Percentiles rank a stretch among this genome's conserved stretches.
Conservation (phyloP, 345 rosid genomes). For the Lepidium didymum region DNA sequence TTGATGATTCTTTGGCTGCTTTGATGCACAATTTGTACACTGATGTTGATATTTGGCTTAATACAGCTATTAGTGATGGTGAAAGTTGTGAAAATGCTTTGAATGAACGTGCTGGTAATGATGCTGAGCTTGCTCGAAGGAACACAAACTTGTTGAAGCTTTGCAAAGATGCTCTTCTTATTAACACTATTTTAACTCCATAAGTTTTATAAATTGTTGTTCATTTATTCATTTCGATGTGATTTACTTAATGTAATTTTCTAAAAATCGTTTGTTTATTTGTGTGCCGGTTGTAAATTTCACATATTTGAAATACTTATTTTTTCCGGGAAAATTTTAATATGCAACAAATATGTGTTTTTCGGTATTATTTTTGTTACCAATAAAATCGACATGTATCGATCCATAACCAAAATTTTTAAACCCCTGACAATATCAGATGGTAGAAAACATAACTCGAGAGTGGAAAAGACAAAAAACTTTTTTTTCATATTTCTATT, state of each 20-base stretch:
- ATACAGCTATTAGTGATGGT: constrained; percentile 37
- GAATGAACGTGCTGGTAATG: constrained; percentile 10
- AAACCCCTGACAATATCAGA: too few relatives aligned
- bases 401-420: too few relatives aligned
- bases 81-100: constrained; percentile 36
- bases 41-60: constrained; percentile 40
- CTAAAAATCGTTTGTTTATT: neutral
- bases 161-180: constrained; percentile 37
- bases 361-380: neutral
- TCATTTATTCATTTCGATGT: neutral
- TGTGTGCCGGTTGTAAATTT: neutral
- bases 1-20: constrained; percentile 52
- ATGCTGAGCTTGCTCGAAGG: constrained; percentile 24
- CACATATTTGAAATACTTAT: constrained; percentile 3
- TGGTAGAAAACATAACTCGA: too few relatives aligned
- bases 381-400: too few relatives aligned
- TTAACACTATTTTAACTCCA: constrained; percentile 35
- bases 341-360: neutral
- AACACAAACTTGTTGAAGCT: constrained; percentile 36
- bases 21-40: constrained; percentile 28
- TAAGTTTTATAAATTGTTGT: neutral
- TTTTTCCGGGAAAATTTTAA: neutral
- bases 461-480: too few relatives aligned
- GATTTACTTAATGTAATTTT: neutral
- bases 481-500: neutral